phyloP scores from a whole-genome alignment of 805 yeast genomes.

The Priceomyces carsonii region DNA sequence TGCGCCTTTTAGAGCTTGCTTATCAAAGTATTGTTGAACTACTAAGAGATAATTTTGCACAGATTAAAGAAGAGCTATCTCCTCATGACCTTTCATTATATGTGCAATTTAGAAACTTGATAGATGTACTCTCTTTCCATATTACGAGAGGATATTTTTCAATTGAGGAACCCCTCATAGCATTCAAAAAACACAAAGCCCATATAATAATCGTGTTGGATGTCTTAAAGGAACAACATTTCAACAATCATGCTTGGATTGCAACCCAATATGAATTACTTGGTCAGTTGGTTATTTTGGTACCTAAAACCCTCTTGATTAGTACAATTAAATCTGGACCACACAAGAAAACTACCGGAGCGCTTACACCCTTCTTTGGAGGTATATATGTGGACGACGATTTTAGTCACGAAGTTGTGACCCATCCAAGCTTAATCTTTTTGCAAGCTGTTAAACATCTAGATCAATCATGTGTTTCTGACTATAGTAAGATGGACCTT shows the following conservation, averaged over 20 bases:
- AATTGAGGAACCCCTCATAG: constrained; percentile 55
- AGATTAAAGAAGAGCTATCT: constrained; percentile 14
- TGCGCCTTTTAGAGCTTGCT: constrained; percentile 31
- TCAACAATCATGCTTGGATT: constrained; percentile 46
- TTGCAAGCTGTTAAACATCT: constrained; percentile 21
- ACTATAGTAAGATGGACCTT: constrained; percentile 1
- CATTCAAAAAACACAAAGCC: constrained; percentile 61
- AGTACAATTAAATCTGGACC: constrained; percentile 13
- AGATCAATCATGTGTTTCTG: constrained; percentile 14
- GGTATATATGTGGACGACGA: constrained; percentile 31
- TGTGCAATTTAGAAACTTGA: constrained; percentile 41
- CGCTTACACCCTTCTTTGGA: constrained; percentile 25
- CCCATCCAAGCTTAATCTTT: constrained; percentile 31
- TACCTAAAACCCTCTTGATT: constrained; percentile 43
- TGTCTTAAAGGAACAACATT: constrained; percentile 26
- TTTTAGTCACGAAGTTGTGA: constrained; percentile 20
- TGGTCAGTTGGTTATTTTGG: constrained; percentile 53
- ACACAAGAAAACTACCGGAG: constrained; percentile 12
- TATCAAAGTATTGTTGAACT: constrained; percentile 32
- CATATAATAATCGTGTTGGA: constrained; percentile 57
- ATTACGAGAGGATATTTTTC: constrained; percentile 63
- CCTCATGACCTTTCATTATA: constrained; percentile 31
- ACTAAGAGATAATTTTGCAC: constrained; percentile 13
- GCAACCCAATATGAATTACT: constrained; percentile 66
- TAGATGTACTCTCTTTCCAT: constrained; percentile 65